A percentile compares a stretch with the other conserved stretches of the same genome.
Conservation (phyloP, 73 alveolate species). For the Paramecium caudatum region DNA sequence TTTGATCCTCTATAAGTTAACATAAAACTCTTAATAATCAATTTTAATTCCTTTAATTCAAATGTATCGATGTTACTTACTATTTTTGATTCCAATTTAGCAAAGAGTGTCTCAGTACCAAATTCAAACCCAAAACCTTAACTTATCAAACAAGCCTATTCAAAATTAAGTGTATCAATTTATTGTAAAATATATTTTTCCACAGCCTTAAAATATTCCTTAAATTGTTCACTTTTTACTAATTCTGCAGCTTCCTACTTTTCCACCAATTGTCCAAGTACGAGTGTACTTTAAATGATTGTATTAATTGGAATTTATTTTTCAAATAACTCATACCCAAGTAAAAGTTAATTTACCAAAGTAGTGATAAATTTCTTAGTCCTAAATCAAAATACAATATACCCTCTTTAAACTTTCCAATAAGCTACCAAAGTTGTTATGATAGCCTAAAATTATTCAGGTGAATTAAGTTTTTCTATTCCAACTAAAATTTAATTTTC, state of each 20-base stretch:
- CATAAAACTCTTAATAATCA: slow-evolving; percentile 27
- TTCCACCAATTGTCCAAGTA: neutral
- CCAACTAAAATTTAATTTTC: slow-evolving; percentile 12
- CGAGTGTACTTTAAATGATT: neutral
- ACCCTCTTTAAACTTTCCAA: slow-evolving; percentile 70
- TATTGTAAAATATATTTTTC: neutral
- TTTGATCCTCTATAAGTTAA: slow-evolving; percentile 63
- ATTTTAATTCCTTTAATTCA: slow-evolving; percentile 11
- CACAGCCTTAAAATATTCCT: neutral
- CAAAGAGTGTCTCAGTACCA: neutral
- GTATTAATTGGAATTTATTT: slow-evolving; percentile 19
- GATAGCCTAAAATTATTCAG: neutral
- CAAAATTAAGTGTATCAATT: slow-evolving; percentile 20
- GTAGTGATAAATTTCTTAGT: neutral
- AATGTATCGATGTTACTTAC: slow-evolving; percentile 15
- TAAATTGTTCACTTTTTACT: slow-evolving; percentile 17
- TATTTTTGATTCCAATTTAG: slow-evolving; percentile 19
- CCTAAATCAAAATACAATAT: neutral
- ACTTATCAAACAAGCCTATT: slow-evolving; percentile 32
- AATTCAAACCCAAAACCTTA: slow-evolving; percentile 66
- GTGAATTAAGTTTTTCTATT: neutral
- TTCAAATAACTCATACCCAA: neutral
- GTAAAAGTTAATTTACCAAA: too few relatives aligned
- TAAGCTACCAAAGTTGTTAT: slow-evolving; percentile 1
- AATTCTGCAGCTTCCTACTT: neutral